These are phyloP conservation scores for Hypericum androsaemum DNA, from an alignment of 345 rosid species.

Conservation along the genomic window DNA sequence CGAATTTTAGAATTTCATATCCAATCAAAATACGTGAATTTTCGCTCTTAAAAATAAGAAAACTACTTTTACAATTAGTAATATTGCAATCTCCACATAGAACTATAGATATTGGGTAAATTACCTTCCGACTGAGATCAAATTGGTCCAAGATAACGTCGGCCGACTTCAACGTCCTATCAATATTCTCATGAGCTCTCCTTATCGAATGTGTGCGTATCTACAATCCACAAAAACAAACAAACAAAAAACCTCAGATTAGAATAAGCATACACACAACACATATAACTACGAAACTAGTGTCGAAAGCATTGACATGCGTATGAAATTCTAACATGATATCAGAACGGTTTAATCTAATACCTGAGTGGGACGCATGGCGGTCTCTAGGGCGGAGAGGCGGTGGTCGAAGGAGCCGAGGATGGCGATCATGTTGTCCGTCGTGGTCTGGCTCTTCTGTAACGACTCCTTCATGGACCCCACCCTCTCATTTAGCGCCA, in stretches of 20 bases:
- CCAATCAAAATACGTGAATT: too few relatives aligned
- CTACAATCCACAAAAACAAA: conserved; percentile 28
- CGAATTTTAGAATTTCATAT: too few relatives aligned
- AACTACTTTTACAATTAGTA: too few relatives aligned
- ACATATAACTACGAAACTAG: too few relatives aligned
- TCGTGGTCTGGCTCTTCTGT: conserved; percentile 75
- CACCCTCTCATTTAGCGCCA: conserved; percentile 48
- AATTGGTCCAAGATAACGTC: conserved; percentile 73
- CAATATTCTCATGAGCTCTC: conserved; percentile 97
- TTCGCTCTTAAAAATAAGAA: too few relatives aligned
- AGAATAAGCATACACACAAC: too few relatives aligned
- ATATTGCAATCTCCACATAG: too few relatives aligned
- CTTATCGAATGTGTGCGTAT: conserved; percentile 87
- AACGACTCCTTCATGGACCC: conserved; percentile 52
- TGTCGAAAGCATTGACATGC: too few relatives aligned
- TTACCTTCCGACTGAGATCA: conserved; percentile 76
- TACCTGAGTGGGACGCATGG: conserved; percentile 98
- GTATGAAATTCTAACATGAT: too few relatives aligned
- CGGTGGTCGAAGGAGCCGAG: conserved; percentile 96
- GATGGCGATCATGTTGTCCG: conserved; percentile 85
- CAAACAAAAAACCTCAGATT: not conserved
- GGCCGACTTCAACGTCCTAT: conserved; percentile 79
- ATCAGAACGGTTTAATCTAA: too few relatives aligned
- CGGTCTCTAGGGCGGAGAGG: conserved; percentile 95
- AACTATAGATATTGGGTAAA: conserved; percentile 4